Percentiles rank a stretch among this genome's conserved stretches.
phyloP scores from a whole-genome alignment of 257 asterid species.

The Anisodus tanguticus region DNA sequence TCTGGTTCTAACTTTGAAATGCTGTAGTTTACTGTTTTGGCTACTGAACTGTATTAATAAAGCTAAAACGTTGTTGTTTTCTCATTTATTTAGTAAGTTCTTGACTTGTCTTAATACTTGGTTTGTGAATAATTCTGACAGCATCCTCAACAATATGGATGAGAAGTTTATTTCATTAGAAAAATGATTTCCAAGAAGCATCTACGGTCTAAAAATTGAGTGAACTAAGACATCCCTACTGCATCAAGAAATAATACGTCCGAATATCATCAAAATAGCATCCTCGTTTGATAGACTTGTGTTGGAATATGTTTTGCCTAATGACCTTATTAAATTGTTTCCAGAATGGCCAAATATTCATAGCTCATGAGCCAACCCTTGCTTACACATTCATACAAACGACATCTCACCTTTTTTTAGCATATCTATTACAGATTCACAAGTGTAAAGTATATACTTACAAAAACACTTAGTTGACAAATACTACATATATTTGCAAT shows the following conservation, averaged over 20 bases:
- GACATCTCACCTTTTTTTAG: background rate
- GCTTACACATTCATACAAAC: background rate
- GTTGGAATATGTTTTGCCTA: background rate
- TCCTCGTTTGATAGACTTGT: background rate
- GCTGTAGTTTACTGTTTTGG: background rate
- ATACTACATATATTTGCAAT: background rate
- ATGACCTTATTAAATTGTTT: background rate
- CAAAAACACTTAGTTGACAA: background rate
- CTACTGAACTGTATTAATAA: background rate
- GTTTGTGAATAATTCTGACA: background rate
- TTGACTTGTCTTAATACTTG: background rate
- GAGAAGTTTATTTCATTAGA: background rate
- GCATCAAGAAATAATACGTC: background rate
- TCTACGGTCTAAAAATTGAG: background rate
- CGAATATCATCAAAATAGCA: background rate
- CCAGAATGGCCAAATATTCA: background rate
- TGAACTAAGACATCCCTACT: background rate
- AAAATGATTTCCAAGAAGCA: conserved; percentile 17
- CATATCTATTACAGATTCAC: background rate
- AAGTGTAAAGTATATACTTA: background rate
- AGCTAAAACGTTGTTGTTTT: background rate
- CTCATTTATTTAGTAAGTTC: background rate
- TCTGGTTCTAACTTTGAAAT: background rate
- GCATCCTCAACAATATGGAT: background rate
- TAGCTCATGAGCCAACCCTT: background rate